Conservation (phyloP, 768 basidiomycete genomes). For the Russula lepida region DNA sequence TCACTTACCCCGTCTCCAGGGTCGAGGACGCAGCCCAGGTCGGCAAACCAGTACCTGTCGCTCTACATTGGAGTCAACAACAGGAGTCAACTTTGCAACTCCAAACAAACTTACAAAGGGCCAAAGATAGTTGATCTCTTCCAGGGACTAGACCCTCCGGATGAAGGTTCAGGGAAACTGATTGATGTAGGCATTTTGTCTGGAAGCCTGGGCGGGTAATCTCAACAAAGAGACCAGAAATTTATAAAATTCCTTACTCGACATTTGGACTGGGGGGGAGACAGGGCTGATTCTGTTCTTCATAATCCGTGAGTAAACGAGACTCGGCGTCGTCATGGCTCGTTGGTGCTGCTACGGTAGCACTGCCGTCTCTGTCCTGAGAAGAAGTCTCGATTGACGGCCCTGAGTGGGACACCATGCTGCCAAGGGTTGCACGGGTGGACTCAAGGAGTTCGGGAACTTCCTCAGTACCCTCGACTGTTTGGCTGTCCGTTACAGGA, state of each 20-base stretch:
- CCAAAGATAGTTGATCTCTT: slow-evolving; percentile 20
- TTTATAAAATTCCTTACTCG: background rate
- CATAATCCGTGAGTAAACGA: background rate
- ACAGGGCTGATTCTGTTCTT: slow-evolving; percentile 2
- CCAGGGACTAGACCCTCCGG: slow-evolving; percentile 6
- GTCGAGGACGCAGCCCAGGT: background rate
- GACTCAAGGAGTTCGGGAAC: slow-evolving; percentile 12
- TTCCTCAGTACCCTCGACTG: background rate
- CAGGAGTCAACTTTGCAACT: background rate
- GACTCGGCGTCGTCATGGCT: background rate
- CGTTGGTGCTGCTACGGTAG: background rate
- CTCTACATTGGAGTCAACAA: slow-evolving; percentile 1
- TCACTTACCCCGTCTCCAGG: slow-evolving; percentile 6
- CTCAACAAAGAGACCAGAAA: background rate
- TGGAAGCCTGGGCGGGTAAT: slow-evolving; percentile 8
- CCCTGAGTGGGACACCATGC: background rate
- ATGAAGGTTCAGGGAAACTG: slow-evolving; percentile 12
- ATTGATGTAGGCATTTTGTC: slow-evolving; percentile 17
- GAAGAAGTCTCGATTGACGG: background rate
- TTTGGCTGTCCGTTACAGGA: background rate
- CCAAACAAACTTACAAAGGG: slow-evolving; percentile 16
- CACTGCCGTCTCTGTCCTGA: background rate
- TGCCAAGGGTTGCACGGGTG: background rate
- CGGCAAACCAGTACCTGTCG: slow-evolving; percentile 7
- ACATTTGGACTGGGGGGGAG: background rate